Percentiles rank a stretch among this genome's conserved stretches.
These are phyloP conservation scores for Babesia ovata DNA, from an alignment of 169 alveolate genomes.

Conservation along the genomic window DNA sequence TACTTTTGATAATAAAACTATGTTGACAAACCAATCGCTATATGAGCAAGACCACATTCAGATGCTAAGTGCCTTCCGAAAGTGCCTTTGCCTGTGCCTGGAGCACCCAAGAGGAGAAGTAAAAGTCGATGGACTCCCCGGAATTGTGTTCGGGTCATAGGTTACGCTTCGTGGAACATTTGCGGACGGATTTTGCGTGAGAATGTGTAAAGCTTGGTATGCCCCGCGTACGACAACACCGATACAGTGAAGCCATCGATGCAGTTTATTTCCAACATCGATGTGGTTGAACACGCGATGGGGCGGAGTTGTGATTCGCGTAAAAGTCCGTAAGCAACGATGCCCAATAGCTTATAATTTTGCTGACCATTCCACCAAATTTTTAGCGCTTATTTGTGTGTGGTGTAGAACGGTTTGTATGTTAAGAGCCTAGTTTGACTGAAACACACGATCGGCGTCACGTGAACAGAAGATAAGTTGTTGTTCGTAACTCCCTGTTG, in stretches of 20 bases:
- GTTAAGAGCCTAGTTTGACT: background rate
- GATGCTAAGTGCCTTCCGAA: conserved; percentile 47
- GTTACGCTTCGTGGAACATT: background rate
- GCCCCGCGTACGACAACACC: no score
- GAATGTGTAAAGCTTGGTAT: no score
- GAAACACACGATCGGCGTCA: background rate
- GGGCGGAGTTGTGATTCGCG: background rate
- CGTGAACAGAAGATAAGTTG: background rate
- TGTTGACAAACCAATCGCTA: conserved; percentile 29
- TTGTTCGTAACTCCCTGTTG: background rate
- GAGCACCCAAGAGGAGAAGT: conserved; percentile 50
- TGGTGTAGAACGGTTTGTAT: background rate
- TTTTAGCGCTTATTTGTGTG: background rate
- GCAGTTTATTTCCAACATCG: no score
- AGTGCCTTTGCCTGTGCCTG: conserved; percentile 62
- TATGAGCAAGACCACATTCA: conserved; percentile 21
- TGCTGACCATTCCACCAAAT: background rate
- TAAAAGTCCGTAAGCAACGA: background rate
- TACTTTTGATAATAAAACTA: background rate
- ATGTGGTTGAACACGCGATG: conserved; percentile 1
- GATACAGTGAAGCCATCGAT: no score
- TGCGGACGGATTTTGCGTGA: background rate
- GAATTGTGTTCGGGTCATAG: background rate
- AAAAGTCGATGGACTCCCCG: conserved; percentile 8
- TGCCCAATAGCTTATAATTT: background rate